Evolutionary conservation across 1,139 yeast species (phyloP).

Genomic region (Lodderomyces elongisporus): DNA sequence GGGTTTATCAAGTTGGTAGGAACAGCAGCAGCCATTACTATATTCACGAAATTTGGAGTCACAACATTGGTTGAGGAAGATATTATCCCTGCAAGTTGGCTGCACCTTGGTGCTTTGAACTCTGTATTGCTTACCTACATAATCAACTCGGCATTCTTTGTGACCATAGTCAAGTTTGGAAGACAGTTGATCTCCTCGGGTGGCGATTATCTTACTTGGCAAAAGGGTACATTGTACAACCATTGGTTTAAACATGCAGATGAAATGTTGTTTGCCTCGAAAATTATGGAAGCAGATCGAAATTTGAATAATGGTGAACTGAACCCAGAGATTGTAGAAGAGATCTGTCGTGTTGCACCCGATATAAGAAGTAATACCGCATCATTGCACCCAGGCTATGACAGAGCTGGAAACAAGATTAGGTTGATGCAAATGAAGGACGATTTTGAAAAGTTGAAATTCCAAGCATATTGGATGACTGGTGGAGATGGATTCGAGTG

Average conservation of each 20-base stretch:
- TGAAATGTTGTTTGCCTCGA: constrained; percentile 63
- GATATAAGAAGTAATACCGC: constrained; percentile 17
- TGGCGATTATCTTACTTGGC: constrained; percentile 59
- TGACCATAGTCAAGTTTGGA: constrained; percentile 55
- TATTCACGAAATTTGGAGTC: constrained; percentile 36
- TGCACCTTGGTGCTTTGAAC: constrained; percentile 46
- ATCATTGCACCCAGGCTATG: constrained; percentile 29
- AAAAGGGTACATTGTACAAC: constrained; percentile 59
- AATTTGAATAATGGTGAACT: constrained; percentile 46
- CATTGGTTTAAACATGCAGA: constrained; percentile 66
- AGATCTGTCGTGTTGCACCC: constrained; percentile 31
- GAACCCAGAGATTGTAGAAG: constrained; percentile 32
- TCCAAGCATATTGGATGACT: constrained; percentile 73
- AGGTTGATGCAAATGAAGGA: constrained; percentile 39
- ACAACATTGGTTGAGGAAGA: constrained; percentile 33
- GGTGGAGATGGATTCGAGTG: constrained; percentile 76
- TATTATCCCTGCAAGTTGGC: constrained; percentile 32
- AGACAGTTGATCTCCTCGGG: constrained; percentile 43
- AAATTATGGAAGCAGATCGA: constrained; percentile 62
- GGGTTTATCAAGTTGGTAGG: constrained; percentile 29
- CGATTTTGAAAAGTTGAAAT: constrained; percentile 48
- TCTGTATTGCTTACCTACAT: constrained; percentile 62
- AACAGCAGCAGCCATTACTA: constrained; percentile 31
- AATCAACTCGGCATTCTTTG: constrained; percentile 56
- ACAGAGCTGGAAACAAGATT: constrained; percentile 36